Conservation (phyloP, 306 rosid genomes). For the Geum urbanum region DNA sequence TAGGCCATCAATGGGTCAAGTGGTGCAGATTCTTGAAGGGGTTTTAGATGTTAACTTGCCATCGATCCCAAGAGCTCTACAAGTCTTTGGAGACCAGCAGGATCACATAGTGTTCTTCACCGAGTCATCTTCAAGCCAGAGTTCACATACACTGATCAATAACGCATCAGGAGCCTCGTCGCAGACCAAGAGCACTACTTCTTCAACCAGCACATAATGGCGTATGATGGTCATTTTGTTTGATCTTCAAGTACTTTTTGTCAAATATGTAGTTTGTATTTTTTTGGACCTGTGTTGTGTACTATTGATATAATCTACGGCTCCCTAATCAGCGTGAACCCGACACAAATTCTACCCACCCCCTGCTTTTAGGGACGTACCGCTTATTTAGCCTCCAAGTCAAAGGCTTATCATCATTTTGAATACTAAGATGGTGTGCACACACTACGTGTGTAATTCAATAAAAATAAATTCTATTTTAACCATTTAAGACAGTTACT, state of each 20-base stretch:
- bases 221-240: slow-evolving; percentile 6
- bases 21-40: slow-evolving; percentile 77
- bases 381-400: no score
- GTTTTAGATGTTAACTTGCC: slow-evolving; percentile 51
- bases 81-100: slow-evolving; percentile 42
- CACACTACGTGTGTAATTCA: no score
- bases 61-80: slow-evolving; percentile 58
- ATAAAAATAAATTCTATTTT: no score
- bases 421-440: no score
- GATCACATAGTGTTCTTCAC: slow-evolving; percentile 57
- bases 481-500: no score
- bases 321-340: no score
- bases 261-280: not conserved
- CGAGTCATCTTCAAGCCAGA: slow-evolving; percentile 51
- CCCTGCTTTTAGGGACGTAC: no score
- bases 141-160: slow-evolving; percentile 39
- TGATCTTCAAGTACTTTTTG: not conserved
- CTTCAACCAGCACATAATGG: slow-evolving; percentile 23
- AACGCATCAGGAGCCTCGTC: slow-evolving; percentile 34
- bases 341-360: no score
- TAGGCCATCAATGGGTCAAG: slow-evolving; percentile 77
- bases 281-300: not conserved
- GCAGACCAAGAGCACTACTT: slow-evolving; percentile 30
- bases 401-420: no score
- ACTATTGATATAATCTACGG: no score